Evolutionary conservation across 495 filamentous ascomycete genomes (phyloP).

Genomic region (Mycothermus thermophilus): DNA sequence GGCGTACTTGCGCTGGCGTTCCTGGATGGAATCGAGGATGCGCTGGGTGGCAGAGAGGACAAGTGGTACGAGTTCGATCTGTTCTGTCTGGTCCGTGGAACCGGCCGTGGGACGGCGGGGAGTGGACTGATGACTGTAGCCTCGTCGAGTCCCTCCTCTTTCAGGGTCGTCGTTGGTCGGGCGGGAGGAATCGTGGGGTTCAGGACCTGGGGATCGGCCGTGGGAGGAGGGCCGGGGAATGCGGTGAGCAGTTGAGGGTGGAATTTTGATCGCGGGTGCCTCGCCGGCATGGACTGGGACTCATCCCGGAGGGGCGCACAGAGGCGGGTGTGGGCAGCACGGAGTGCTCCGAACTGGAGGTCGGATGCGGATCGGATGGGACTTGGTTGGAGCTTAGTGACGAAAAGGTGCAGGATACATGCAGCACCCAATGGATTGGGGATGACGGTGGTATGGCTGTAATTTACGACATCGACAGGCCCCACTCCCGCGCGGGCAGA

Average conservation of each 20-base stretch:
- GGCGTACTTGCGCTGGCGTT: slow-evolving; percentile 14
- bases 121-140: too few species aligned
- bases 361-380: too few species aligned
- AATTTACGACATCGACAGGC: too few species aligned
- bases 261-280: slow-evolving; percentile 25
- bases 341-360: too few species aligned
- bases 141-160: slow-evolving; percentile 5
- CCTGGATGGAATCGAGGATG: background rate
- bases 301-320: background rate
- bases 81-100: slow-evolving; percentile 7
- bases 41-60: slow-evolving; percentile 5
- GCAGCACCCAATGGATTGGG: too few species aligned
- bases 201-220: slow-evolving; percentile 13
- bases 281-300: slow-evolving; percentile 1
- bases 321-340: background rate
- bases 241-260: slow-evolving; percentile 14
- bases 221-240: slow-evolving; percentile 30
- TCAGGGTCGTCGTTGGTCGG: slow-evolving; percentile 8
- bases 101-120: too few species aligned
- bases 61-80: slow-evolving; percentile 29
- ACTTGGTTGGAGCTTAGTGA: too few species aligned
- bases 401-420: too few species aligned
- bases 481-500: too few species aligned
- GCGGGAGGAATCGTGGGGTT: slow-evolving; percentile 12
- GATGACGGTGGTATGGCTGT: too few species aligned